Percentiles rank a stretch among this genome's conserved stretches.
Conservation (phyloP, 805 yeast species). For the Zygoascus biomembranicola region DNA sequence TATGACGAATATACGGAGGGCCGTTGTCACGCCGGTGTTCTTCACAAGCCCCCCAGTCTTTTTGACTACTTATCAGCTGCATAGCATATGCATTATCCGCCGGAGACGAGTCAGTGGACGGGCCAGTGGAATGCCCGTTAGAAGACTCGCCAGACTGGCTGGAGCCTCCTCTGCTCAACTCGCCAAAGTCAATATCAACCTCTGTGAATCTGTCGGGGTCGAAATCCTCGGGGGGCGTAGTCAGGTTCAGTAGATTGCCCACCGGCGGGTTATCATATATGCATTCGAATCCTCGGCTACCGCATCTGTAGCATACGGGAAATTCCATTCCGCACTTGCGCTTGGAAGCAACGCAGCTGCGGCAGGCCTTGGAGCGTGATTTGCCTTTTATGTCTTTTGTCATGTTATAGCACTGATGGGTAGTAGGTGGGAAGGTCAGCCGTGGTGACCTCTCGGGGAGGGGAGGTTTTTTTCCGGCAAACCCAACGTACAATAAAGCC, state of each 20-base stretch:
- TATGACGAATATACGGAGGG: not conserved
- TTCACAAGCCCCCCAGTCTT: too few species aligned
- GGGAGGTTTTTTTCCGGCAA: too few species aligned
- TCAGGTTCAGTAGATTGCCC: not conserved
- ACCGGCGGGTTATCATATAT: not conserved
- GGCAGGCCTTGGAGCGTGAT: slow-evolving; percentile 10
- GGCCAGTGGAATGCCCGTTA: too few species aligned
- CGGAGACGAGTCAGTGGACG: too few species aligned
- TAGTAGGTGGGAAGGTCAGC: too few species aligned
- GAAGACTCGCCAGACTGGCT: too few species aligned
- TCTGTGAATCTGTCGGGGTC: not conserved
- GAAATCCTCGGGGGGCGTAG: not conserved
- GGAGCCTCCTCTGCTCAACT: not conserved
- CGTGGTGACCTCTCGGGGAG: too few species aligned
- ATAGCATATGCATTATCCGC: too few species aligned
- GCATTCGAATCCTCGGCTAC: slow-evolving; percentile 6
- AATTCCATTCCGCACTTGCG: slow-evolving; percentile 17
- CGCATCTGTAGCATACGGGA: slow-evolving; percentile 20
- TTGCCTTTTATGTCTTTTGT: not conserved
- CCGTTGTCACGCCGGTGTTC: too few species aligned
- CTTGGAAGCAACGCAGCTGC: slow-evolving; percentile 15
- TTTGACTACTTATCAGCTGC: too few species aligned
- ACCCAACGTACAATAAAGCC: not conserved
- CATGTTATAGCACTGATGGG: too few species aligned
- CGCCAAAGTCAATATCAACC: not conserved